phyloP scores from a whole-genome alignment of 306 rosid genomes.

The Arachis stenosperma region DNA sequence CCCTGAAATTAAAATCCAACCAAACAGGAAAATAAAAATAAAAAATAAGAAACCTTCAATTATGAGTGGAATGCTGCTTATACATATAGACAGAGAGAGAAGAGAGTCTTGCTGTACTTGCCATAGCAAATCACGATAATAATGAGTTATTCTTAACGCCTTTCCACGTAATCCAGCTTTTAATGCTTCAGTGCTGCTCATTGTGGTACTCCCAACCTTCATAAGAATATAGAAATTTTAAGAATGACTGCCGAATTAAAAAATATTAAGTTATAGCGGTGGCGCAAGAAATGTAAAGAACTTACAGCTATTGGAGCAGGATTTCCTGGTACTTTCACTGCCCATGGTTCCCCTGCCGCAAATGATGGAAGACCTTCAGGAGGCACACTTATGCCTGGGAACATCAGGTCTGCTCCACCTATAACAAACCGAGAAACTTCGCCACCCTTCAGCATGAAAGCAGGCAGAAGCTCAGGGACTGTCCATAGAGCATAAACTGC shows the following conservation, averaged over 20 bases:
- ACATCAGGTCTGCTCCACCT: slow-evolving; percentile 98
- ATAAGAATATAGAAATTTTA: slow-evolving; percentile 20
- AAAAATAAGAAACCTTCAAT: background rate
- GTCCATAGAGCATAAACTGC: slow-evolving; percentile 93
- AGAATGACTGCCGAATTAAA: background rate
- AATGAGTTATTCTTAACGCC: slow-evolving; percentile 85
- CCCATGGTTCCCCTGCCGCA: slow-evolving; percentile 74
- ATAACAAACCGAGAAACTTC: slow-evolving; percentile 83
- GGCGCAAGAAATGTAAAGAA: background rate
- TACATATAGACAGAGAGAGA: background rate
- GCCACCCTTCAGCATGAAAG: slow-evolving; percentile 82
- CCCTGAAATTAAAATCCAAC: slow-evolving; percentile 56
- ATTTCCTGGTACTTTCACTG: slow-evolving; percentile 94
- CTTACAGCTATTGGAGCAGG: slow-evolving; percentile 90
- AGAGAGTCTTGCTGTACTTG: slow-evolving; percentile 48
- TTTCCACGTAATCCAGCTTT: slow-evolving; percentile 92
- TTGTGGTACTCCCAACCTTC: slow-evolving; percentile 91
- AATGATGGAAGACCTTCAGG: slow-evolving; percentile 83
- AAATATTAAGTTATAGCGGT: background rate
- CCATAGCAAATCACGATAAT: slow-evolving; percentile 85
- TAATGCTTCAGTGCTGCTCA: slow-evolving; percentile 81
- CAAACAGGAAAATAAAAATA: slow-evolving; percentile 18
- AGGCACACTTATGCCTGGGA: slow-evolving; percentile 88
- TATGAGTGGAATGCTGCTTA: background rate
- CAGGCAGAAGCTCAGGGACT: slow-evolving; percentile 82